Base-by-base conservation (phyloP, 306 rosid genomes). In the Fagus sylvatica region DNA sequence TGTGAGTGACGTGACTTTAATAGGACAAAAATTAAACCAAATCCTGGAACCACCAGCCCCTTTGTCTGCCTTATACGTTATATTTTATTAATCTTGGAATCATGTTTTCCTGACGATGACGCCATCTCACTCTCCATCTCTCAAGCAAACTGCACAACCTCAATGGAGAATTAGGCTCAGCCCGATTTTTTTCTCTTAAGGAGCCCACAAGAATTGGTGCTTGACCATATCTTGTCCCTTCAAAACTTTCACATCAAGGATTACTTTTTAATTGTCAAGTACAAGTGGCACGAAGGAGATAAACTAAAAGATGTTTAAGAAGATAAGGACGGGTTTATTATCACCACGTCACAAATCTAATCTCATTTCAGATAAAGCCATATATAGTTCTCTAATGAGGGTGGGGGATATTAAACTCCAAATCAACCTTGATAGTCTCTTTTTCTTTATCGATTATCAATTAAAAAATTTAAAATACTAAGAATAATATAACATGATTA, bases 301-400 rank as follows among this genome's bases (percentile, higher is more conserved):
- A 46, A 49, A 78, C n/a, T 43, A 34, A 39, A 81, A 84, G 77
- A 73, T 76, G 79, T 81, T 82, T 67, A 33, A 42, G 46, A 13
- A 71, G 97, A 91, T 88, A 88, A 89, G 97, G 73, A 12, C 53
- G 66, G 65, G 85, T 19, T 70, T 59, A 84, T 86, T 90, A 54
- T 62, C 76, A 68, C 90, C 90, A 87, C 89, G 67, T 85, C 87
- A 64, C 68, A 8, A 1, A 54, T 86, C 90, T 49, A 79, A 86
- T 84, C 87, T 65, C 22, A 2, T 28, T 79, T 68, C 71, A 36
- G 84, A 83, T 86, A 84, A 80, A 76, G 51, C 78, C 49, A 39
- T 34, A 36, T 57, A 81, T 84, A 42, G 64, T 81, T 73, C 73
- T 81, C 78, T 68, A 75, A 67, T 7, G 82, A 49, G 28, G 28